phyloP scores from a whole-genome alignment of 208 protist species.

The Leishmania tarentolae region DNA sequence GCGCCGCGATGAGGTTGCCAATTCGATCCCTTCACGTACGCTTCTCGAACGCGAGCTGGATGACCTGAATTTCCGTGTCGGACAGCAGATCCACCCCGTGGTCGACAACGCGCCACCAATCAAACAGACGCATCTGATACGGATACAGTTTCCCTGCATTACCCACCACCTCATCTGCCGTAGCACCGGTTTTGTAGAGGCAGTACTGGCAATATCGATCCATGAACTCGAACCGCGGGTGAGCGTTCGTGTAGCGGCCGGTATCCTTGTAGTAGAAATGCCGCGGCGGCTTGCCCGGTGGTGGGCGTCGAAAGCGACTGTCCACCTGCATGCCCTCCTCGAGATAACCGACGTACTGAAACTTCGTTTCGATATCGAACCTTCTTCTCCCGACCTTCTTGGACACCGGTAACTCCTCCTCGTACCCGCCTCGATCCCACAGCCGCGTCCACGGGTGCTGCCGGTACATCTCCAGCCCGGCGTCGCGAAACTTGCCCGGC shows the following conservation, averaged over 20 bases:
- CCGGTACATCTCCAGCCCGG: slow-evolving; percentile 67
- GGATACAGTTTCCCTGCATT: slow-evolving; percentile 32
- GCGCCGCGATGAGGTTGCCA: neutral
- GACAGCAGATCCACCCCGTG: slow-evolving; percentile 54
- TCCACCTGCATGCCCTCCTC: slow-evolving; percentile 41
- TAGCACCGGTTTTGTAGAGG: slow-evolving; percentile 71
- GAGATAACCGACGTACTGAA: slow-evolving; percentile 42
- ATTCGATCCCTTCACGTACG: neutral
- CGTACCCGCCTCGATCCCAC: slow-evolving; percentile 64
- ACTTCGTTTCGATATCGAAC: slow-evolving; percentile 71
- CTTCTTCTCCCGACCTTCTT: slow-evolving; percentile 32
- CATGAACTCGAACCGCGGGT: slow-evolving; percentile 79
- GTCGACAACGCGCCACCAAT: slow-evolving; percentile 68
- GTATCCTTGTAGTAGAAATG: slow-evolving; percentile 78
- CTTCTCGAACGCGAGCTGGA: slow-evolving; percentile 61
- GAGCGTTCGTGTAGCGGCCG: slow-evolving; percentile 52
- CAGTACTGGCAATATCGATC: slow-evolving; percentile 87
- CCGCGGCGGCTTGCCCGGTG: slow-evolving; percentile 33
- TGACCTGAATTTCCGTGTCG: slow-evolving; percentile 81
- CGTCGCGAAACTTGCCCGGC: slow-evolving; percentile 61
- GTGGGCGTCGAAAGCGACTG: slow-evolving; percentile 51
- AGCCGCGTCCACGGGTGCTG: slow-evolving; percentile 64
- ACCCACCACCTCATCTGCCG: slow-evolving; percentile 43
- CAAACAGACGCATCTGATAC: slow-evolving; percentile 54
- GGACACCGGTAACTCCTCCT: slow-evolving; percentile 40